Evolutionary conservation across 1,139 yeast species (phyloP).

Genomic region (Blastobotrys buckinghamii): DNA sequence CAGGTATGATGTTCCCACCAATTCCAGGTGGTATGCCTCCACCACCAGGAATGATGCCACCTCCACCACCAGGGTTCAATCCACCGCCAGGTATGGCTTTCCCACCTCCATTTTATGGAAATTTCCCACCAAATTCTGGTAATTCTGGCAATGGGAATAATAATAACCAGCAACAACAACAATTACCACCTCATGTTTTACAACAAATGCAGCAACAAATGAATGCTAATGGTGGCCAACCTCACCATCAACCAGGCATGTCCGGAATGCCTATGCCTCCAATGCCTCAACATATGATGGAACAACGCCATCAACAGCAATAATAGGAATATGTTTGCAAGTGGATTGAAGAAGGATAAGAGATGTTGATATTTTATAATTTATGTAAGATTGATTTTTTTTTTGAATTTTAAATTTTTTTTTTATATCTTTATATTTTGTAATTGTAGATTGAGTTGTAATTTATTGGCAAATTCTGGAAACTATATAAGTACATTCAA

Average conservation of each 20-base stretch:
- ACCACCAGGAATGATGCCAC: constrained; percentile 9
- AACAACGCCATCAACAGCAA: not conserved
- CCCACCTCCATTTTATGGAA: not conserved
- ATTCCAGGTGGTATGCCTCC: constrained; percentile 10
- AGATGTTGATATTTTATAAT: too few relatives aligned
- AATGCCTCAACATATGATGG: constrained; percentile 7
- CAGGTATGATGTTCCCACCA: constrained; percentile 18
- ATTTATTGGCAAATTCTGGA: too few relatives aligned
- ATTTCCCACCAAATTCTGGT: not conserved
- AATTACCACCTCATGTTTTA: not conserved
- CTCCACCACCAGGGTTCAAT: constrained; percentile 5
- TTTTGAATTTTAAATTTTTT: too few relatives aligned
- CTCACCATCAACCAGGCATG: not conserved
- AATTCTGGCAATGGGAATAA: too few relatives aligned
- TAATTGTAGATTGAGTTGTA: too few relatives aligned
- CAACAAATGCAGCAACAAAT: too few relatives aligned
- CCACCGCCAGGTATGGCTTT: not conserved
- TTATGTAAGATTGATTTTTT: too few relatives aligned
- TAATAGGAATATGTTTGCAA: not conserved
- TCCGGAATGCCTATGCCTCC: constrained; percentile 8
- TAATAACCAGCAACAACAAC: too few relatives aligned
- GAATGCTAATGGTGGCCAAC: too few relatives aligned
- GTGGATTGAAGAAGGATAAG: too few relatives aligned
- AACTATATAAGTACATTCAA: too few relatives aligned
- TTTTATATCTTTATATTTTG: too few relatives aligned